These are phyloP conservation scores for Tulasnella sp. DNA, from an alignment of 768 basidiomycete genomes.

Conservation along the genomic window DNA sequence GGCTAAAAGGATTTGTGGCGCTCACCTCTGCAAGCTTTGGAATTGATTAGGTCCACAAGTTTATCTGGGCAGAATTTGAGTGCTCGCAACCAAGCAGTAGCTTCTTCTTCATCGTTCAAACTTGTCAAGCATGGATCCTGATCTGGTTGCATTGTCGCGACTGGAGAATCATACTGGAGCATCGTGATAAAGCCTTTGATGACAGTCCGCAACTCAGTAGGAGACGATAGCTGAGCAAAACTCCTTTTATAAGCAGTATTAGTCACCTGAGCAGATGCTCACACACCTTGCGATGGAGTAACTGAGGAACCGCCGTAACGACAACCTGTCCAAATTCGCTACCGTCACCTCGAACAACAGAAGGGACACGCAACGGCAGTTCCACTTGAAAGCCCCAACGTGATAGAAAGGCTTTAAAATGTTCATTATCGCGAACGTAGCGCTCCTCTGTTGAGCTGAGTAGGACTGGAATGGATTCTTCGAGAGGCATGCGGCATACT, in stretches of 20 bases:
- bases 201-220: conserved; percentile 60
- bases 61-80: conserved; percentile 74
- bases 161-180: conserved; percentile 38
- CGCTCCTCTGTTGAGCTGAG: conserved; percentile 1
- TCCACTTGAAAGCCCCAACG: conserved; percentile 25
- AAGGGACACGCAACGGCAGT: not conserved
- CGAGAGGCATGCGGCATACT: not conserved
- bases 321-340: conserved; percentile 16
- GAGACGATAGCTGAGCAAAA: conserved; percentile 30
- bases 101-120: not conserved
- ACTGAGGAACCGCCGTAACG: conserved; percentile 5
- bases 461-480: not conserved
- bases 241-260: conserved; percentile 15
- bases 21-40: conserved; percentile 89
- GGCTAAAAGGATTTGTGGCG: conserved; percentile 17
- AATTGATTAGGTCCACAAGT: conserved; percentile 77
- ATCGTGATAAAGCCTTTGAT: conserved; percentile 60
- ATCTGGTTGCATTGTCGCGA: not conserved
- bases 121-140: not conserved
- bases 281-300: conserved; percentile 1
- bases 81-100: conserved; percentile 48
- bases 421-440: not conserved
- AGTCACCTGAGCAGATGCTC: conserved; percentile 37
- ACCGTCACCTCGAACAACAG: conserved; percentile 15
- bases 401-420: conserved; percentile 17